Evolutionary conservation across 306 rosid species (phyloP).

Genomic region (Acacia melanoxylon): DNA sequence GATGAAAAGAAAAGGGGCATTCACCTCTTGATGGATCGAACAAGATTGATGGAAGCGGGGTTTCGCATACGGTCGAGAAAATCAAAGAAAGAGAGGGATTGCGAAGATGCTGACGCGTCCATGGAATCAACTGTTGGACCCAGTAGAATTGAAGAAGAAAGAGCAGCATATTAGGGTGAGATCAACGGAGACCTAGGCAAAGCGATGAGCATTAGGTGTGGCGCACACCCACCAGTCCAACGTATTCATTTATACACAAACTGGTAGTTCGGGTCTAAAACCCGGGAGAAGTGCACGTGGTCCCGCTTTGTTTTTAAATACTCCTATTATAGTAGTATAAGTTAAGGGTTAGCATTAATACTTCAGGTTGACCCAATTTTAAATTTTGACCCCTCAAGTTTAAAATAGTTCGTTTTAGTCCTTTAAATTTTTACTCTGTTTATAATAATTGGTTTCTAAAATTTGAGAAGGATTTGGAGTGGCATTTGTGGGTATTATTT

Average conservation of each 20-base stretch:
- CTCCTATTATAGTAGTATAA: too few species aligned
- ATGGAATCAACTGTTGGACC: conserved; percentile 7
- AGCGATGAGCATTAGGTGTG: conserved; percentile 28
- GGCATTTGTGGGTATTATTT: too few species aligned
- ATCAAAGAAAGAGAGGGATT: conserved; percentile 51
- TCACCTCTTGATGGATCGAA: conserved; percentile 73
- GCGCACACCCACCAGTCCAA: conserved; percentile 4
- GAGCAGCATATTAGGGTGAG: conserved; percentile 8
- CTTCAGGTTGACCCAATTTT: too few species aligned
- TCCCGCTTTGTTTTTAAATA: too few species aligned
- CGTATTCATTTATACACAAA: background rate
- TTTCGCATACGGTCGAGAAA: conserved; percentile 82
- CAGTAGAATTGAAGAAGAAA: background rate
- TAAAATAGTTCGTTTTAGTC: too few species aligned
- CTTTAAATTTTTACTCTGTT: too few species aligned
- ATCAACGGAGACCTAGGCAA: background rate
- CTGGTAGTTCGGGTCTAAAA: background rate
- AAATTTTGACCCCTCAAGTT: too few species aligned
- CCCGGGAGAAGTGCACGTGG: too few species aligned
- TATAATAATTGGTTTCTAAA: too few species aligned
- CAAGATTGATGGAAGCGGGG: conserved; percentile 70
- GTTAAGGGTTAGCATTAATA: too few species aligned
- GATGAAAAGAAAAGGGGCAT: background rate
- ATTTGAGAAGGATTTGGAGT: too few species aligned
- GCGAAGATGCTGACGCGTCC: conserved; percentile 45